Evolutionary conservation across 208 protist species (phyloP).

Genomic region (Trypanosoma rangeli): DNA sequence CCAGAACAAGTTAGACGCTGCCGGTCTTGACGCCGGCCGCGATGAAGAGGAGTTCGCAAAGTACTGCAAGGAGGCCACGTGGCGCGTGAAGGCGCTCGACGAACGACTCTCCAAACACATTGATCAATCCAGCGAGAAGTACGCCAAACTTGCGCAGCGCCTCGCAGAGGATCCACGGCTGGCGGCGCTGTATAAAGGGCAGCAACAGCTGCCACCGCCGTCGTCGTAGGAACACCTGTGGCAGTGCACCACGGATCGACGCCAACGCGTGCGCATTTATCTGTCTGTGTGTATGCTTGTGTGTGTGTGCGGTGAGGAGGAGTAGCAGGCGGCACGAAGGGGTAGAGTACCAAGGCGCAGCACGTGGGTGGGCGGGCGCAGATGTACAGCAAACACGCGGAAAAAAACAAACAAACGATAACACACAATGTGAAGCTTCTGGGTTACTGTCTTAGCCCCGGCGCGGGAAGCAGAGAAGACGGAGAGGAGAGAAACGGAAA

Average conservation of each 20-base stretch:
- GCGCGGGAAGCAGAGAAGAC: no score
- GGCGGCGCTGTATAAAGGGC: conserved; percentile 46
- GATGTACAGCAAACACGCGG: not conserved
- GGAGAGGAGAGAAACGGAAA: not conserved
- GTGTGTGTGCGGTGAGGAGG: not conserved
- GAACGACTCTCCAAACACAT: conserved; percentile 86
- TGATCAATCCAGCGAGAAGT: conserved; percentile 85
- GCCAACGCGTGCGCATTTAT: not conserved
- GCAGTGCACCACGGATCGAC: no score
- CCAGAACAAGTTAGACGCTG: conserved; percentile 68
- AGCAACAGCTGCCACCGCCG: no score
- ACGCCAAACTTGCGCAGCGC: conserved; percentile 72
- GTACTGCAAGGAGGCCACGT: conserved; percentile 90
- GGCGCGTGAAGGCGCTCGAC: conserved; percentile 90
- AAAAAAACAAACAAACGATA: conserved; percentile 4
- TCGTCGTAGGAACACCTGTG: no score
- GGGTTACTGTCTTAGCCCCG: no score
- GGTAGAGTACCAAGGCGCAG: no score
- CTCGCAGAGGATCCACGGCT: conserved; percentile 78
- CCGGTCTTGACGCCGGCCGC: conserved; percentile 58
- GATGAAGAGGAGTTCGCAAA: conserved; percentile 83
- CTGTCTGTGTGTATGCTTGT: not conserved
- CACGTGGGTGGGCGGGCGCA: no score
- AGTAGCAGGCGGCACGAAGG: no score
- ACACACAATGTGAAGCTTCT: no score